Percentiles rank a stretch among this genome's conserved stretches.
These are phyloP conservation scores for Lodderomyces elongisporus DNA, from an alignment of 1,139 yeast genomes.

Conservation along the genomic window DNA sequence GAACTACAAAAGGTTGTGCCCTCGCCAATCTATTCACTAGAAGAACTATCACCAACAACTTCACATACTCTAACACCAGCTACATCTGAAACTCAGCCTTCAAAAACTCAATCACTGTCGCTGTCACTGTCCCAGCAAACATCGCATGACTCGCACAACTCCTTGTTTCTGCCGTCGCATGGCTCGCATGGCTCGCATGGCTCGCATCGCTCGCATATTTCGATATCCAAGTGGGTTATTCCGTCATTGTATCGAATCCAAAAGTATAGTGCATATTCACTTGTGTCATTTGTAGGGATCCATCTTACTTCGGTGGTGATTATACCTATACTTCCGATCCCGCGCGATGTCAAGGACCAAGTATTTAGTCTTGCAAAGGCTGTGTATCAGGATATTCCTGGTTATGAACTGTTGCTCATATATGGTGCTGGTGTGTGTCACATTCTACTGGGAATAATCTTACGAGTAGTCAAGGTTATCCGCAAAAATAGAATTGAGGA, in stretches of 20 bases:
- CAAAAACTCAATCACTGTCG: background rate
- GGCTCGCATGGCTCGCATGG: too few relatives aligned
- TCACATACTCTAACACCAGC: constrained; percentile 2
- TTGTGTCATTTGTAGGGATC: constrained; percentile 52
- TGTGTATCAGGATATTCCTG: constrained; percentile 49
- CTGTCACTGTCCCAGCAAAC: background rate
- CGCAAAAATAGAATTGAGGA: constrained; percentile 11
- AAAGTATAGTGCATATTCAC: constrained; percentile 58
- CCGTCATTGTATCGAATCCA: constrained; percentile 30
- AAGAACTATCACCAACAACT: constrained; percentile 1
- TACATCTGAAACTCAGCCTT: constrained; percentile 1
- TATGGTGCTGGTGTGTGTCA: constrained; percentile 48
- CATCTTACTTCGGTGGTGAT: constrained; percentile 55
- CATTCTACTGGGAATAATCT: constrained; percentile 46
- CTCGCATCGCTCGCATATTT: too few relatives aligned
- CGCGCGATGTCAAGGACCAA: constrained; percentile 42
- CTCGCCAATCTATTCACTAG: constrained; percentile 1
- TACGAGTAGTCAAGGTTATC: constrained; percentile 34
- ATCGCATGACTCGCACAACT: too few relatives aligned
- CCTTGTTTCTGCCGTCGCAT: constrained; percentile 1
- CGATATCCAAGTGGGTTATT: constrained; percentile 10
- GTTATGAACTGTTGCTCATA: constrained; percentile 45
- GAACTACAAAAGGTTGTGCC: constrained; percentile 4
- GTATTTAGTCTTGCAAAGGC: constrained; percentile 58
- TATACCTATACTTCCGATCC: constrained; percentile 47